Base-by-base conservation (phyloP, 192 early-diverging fungal genomes). In the Umbelopsis vinacea region DNA sequence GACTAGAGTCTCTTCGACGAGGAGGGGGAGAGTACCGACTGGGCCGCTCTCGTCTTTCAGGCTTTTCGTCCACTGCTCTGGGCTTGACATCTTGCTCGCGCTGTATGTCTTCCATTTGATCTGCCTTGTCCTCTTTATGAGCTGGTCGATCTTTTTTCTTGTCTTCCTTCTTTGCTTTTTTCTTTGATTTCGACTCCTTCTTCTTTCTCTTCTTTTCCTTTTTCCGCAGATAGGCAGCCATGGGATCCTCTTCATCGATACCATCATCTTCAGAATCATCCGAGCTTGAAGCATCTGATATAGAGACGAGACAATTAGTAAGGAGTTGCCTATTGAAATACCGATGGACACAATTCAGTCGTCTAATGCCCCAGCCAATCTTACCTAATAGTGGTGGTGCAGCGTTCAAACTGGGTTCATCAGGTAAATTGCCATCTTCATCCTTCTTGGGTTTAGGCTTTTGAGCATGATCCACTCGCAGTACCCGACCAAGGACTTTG, bases 391-490 rank as follows among this genome's bases (percentile, higher is more conserved):
- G 68, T 45, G 74, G 72, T 21, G 89, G 88, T 53, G 82, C 82
- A 2, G 83, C 87, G 69, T 87, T 84, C 83, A 88, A 86, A 11
- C 70, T 73, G 33, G 24, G 55, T 72, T 79, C 86, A 21, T 83
- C 86, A 7, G 73, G 69, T 21, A 87, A 82, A 21, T 81, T 82
- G 10, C 85, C 84, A n/a, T 81, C 85, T 6, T 72, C 80, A 9
- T 84, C 82, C 68, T 84, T 86, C 76, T 91, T 90, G 40, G 87
- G 85, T 43, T 87, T 81, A 74, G 90, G 90, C 35, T 83, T 79
- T 68, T 85, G 85, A 11, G 88, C 86, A 73, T 94, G 93, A 76
- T 94, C 93, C 0, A 94, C 93, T 52, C 92, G 88, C 66, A 94
- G 40, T 24, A 83, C 84, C 26, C 93, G 83, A 17, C 78, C 82